Conservation (phyloP, 192 early-diverging fungal species). For the Diversispora epigaea region DNA sequence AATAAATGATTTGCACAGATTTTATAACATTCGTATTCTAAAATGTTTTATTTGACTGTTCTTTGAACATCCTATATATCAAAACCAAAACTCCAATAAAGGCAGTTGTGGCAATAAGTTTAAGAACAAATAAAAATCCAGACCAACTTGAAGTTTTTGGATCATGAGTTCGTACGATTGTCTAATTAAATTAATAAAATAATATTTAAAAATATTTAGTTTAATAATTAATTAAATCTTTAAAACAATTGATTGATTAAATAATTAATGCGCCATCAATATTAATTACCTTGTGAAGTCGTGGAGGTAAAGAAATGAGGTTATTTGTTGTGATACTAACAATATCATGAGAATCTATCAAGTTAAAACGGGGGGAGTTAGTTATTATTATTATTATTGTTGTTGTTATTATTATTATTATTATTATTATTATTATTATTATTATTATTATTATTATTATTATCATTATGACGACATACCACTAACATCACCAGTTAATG, state of each 20-base stretch:
- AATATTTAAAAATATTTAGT: neutral
- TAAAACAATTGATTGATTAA: no score
- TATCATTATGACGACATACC: conserved; percentile 47
- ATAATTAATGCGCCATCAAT: no score
- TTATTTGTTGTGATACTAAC: conserved; percentile 30
- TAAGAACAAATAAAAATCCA: conserved; percentile 16
- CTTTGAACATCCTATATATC: conserved; percentile 28
- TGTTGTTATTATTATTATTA: neutral
- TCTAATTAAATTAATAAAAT: neutral
- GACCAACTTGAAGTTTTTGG: conserved; percentile 20
- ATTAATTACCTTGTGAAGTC: conserved; percentile 14
- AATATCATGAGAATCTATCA: conserved; percentile 30
- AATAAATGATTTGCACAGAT: no score
- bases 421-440: neutral
- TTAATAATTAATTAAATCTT: neutral
- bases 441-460: neutral
- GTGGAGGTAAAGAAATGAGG: conserved; percentile 6
- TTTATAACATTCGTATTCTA: neutral
- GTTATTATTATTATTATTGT: no score
- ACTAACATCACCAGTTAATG: conserved; percentile 86
- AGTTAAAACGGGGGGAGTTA: no score
- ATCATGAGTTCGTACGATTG: neutral
- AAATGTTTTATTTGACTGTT: conserved; percentile 32
- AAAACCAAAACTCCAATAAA: conserved; percentile 10
- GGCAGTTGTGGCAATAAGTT: conserved; percentile 10